Conservation (phyloP, 2,329 filamentous ascomycete species). For the Fusarium aywerte region DNA sequence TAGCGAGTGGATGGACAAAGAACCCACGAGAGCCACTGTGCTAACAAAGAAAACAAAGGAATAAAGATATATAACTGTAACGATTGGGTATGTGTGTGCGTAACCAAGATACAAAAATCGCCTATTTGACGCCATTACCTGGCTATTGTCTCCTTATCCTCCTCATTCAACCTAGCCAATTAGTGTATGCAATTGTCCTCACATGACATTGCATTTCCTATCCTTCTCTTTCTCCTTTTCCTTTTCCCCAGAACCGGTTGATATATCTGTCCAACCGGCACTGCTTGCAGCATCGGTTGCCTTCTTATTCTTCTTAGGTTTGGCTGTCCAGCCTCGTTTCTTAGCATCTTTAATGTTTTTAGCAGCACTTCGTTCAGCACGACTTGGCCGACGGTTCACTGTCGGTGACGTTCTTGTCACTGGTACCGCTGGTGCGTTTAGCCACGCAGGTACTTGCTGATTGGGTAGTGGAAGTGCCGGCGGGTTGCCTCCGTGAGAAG, state of each 20-base stretch:
- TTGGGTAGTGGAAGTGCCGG: constrained; percentile 13
- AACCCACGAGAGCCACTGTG: background rate
- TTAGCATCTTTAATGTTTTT: constrained; percentile 72
- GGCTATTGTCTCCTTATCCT: constrained; percentile 13
- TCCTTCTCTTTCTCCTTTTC: constrained; percentile 56
- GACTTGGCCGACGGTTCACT: constrained; percentile 61
- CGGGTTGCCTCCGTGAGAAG: constrained; percentile 30
- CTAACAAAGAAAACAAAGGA: constrained; percentile 14
- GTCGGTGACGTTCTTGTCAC: constrained; percentile 54
- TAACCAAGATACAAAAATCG: constrained; percentile 19
- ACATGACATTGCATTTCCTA: constrained; percentile 67
- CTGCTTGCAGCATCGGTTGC: constrained; percentile 57
- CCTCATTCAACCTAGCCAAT: constrained; percentile 5
- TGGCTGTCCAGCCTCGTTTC: constrained; percentile 65
- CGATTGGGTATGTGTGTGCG: constrained; percentile 38
- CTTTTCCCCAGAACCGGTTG: constrained; percentile 46
- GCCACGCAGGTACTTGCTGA: constrained; percentile 49
- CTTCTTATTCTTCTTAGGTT: constrained; percentile 54
- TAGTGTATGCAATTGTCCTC: constrained; percentile 29
- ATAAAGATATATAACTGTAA: constrained; percentile 18
- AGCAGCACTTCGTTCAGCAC: constrained; percentile 68
- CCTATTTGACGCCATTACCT: constrained; percentile 6
- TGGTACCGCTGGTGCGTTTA: constrained; percentile 51
- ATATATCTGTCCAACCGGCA: constrained; percentile 65
- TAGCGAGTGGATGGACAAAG: constrained; percentile 25